phyloP scores from a whole-genome alignment of 768 basidiomycete genomes.

The Daedaleopsis nitida region DNA sequence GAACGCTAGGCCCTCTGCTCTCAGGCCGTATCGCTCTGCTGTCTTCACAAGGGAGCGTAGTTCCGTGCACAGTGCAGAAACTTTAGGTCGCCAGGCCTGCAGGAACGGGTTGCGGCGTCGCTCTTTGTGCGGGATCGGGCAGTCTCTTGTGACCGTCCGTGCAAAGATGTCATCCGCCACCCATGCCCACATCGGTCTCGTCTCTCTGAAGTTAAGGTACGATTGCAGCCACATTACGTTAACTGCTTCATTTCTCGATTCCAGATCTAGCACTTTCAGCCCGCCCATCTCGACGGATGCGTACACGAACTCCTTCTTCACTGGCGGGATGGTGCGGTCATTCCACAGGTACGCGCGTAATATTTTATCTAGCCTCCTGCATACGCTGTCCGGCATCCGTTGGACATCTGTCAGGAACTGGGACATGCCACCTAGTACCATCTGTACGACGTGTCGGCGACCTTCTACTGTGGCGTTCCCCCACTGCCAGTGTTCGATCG shows the following conservation, averaged over 20 bases:
- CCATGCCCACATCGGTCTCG: constrained; percentile 15
- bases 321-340: not conserved
- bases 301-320: not conserved
- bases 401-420: constrained; percentile 30
- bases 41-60: too few relatives aligned
- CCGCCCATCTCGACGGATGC: constrained; percentile 1
- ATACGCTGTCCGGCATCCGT: constrained; percentile 22
- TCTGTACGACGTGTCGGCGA: constrained; percentile 21
- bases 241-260: constrained; percentile 20
- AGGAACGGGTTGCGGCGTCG: too few relatives aligned
- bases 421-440: constrained; percentile 22
- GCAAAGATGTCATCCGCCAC: constrained; percentile 16
- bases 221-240: constrained; percentile 16
- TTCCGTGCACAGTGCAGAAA: too few relatives aligned
- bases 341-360: constrained; percentile 10
- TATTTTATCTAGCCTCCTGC: not conserved
- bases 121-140: too few relatives aligned
- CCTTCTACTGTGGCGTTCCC: not conserved
- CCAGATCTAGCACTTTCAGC: not conserved
- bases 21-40: too few relatives aligned
- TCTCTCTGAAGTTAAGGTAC: not conserved
- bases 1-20: too few relatives aligned
- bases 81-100: too few relatives aligned
- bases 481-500: constrained; percentile 3
- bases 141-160: too few relatives aligned